Conservation (phyloP, 768 basidiomycete genomes). For the Coprinopsis strossmayeri region DNA sequence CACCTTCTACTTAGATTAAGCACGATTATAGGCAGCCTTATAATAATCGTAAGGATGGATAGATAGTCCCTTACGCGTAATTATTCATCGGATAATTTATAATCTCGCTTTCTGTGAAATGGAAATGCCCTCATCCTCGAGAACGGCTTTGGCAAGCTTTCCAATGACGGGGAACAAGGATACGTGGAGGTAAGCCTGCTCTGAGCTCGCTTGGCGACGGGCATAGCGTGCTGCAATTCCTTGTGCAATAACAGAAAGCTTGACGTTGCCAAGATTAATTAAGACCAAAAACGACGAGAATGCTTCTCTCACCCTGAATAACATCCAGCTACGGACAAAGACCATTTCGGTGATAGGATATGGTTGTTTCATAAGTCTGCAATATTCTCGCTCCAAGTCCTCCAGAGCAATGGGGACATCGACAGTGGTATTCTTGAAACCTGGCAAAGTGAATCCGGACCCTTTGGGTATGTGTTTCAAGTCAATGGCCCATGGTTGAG, state of each 20-base stretch:
- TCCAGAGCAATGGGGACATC: slow-evolving; percentile 60
- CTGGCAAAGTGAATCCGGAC: slow-evolving; percentile 28
- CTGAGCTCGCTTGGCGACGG: slow-evolving; percentile 84
- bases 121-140: slow-evolving; percentile 47
- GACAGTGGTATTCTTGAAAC: slow-evolving; percentile 56
- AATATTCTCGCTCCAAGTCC: slow-evolving; percentile 79
- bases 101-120: slow-evolving; percentile 26
- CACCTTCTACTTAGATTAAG: too few relatives aligned
- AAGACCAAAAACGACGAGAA: background rate
- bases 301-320: slow-evolving; percentile 56
- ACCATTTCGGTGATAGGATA: slow-evolving; percentile 77
- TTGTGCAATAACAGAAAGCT: slow-evolving; percentile 77
- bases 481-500: slow-evolving; percentile 74
- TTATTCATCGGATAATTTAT: too few relatives aligned
- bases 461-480: slow-evolving; percentile 28
- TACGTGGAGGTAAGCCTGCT: slow-evolving; percentile 48
- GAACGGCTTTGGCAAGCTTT: slow-evolving; percentile 47
- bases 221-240: slow-evolving; percentile 87
- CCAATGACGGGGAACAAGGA: slow-evolving; percentile 57
- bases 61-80: too few relatives aligned
- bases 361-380: slow-evolving; percentile 51
- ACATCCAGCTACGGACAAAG: slow-evolving; percentile 82
- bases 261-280: background rate
- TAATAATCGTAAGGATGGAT: too few relatives aligned
- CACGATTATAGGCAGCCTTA: too few relatives aligned